Percentiles rank a stretch among this genome's conserved stretches.
Conservation (phyloP, 495 filamentous ascomycete species). For the Tuber umbilicatum region DNA sequence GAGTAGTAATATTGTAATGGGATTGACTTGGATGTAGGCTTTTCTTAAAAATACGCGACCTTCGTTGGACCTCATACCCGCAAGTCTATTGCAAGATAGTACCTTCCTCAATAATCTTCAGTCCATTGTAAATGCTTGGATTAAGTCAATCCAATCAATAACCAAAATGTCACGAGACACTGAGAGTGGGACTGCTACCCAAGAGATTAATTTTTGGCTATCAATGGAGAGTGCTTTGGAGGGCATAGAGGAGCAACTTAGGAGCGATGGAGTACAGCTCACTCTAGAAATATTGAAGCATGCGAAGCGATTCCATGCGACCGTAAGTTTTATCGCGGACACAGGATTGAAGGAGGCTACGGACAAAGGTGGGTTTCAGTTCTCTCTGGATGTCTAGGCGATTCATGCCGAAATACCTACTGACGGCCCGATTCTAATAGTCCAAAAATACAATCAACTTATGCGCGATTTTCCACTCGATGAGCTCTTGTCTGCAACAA, state of each 20-base stretch:
- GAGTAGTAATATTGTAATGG: neutral
- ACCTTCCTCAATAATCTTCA: slow-evolving; percentile 90
- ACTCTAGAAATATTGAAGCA: slow-evolving; percentile 90
- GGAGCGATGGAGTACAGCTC: slow-evolving; percentile 79
- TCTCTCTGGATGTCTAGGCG: slow-evolving; percentile 8
- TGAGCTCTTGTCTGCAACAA: slow-evolving; percentile 86
- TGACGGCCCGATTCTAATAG: slow-evolving; percentile 42
- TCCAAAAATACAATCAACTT: slow-evolving; percentile 95
- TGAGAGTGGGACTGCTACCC: slow-evolving; percentile 78
- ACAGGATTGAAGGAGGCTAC: slow-evolving; percentile 91
- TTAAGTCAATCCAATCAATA: slow-evolving; percentile 95
- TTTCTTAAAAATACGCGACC: slow-evolving; percentile 56
- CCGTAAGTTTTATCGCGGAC: slow-evolving; percentile 89
- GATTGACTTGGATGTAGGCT: slow-evolving; percentile 45
- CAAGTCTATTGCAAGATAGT: slow-evolving; percentile 67
- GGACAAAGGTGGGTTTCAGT: slow-evolving; percentile 52
- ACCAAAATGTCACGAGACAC: slow-evolving; percentile 89
- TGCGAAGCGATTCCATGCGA: slow-evolving; percentile 93
- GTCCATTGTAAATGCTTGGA: slow-evolving; percentile 90
- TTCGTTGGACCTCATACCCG: slow-evolving; percentile 67
- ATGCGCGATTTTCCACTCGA: slow-evolving; percentile 97
- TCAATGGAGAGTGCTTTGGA: slow-evolving; percentile 89
- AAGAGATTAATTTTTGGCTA: slow-evolving; percentile 98
- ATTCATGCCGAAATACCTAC: slow-evolving; percentile 6
- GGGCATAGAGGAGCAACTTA: slow-evolving; percentile 77